Conservation (phyloP, 78 protist species). For the Isochrysis galbana region DNA sequence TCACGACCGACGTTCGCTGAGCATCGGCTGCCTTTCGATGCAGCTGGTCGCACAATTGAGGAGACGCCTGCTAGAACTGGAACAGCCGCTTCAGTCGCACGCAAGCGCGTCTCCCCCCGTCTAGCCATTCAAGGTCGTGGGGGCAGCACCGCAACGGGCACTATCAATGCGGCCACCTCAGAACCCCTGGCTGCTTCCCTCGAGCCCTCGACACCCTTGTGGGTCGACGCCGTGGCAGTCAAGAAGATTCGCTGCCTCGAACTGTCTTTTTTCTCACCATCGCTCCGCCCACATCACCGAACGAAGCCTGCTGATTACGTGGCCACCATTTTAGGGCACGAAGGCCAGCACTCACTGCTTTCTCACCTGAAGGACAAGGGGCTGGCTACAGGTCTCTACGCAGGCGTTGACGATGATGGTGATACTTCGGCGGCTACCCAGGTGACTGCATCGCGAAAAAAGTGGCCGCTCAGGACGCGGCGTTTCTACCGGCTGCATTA, state of each 20-base stretch:
- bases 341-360: neutral
- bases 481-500: no score
- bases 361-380: neutral
- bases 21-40: neutral
- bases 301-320: neutral
- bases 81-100: no score
- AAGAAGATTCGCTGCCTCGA: neutral
- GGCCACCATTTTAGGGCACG: conserved; percentile 37
- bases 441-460: no score
- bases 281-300: neutral
- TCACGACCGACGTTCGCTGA: neutral
- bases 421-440: neutral
- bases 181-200: no score
- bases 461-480: no score
- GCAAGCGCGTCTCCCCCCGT: no score
- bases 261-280: neutral
- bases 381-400: neutral
- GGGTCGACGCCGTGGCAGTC: neutral
- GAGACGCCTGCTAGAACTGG: no score
- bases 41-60: no score
- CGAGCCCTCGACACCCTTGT: no score
- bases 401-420: conserved; percentile 28
- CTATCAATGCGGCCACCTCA: no score
- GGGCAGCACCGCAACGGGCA: no score
- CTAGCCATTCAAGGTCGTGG: no score